Conservation (phyloP, 805 yeast species). For the Starmerella bombicola region DNA sequence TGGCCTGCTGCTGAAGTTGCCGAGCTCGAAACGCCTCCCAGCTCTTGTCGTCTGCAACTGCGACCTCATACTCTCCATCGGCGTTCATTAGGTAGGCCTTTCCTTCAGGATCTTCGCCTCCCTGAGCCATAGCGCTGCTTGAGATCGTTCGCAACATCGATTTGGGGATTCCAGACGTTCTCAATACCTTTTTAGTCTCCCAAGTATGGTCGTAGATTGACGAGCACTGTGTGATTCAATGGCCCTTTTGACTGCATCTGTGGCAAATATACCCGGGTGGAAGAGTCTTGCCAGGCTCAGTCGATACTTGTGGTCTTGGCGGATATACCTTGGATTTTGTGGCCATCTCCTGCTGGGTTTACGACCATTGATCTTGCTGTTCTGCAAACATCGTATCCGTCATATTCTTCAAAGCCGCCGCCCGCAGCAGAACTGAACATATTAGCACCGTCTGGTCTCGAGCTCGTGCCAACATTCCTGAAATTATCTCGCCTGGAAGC, state of each 20-base stretch:
- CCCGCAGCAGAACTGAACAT: conserved; percentile 1
- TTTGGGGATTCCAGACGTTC: conserved; percentile 96
- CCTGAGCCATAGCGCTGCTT: conserved; percentile 34
- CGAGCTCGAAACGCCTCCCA: conserved; percentile 81
- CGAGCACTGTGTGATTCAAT: conserved; percentile 94
- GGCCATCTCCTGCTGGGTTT: conserved; percentile 84
- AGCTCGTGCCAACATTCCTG: conserved; percentile 10
- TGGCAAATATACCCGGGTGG: conserved; percentile 96
- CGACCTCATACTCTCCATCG: conserved; percentile 89
- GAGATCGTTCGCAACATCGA: conserved; percentile 69
- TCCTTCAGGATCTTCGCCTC: conserved; percentile 42
- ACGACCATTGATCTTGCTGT: conserved; percentile 90
- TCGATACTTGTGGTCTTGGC: conserved; percentile 17
- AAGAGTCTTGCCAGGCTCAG: conserved; percentile 49
- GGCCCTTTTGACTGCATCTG: conserved; percentile 90
- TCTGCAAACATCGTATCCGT: conserved; percentile 84
- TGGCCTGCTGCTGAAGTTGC: conserved; percentile 34
- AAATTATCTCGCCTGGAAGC: conserved; percentile 29
- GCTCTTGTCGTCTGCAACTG: conserved; percentile 84
- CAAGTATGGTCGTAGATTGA: conserved; percentile 83
- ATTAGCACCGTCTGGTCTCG: conserved; percentile 2
- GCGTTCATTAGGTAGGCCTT: conserved; percentile 71
- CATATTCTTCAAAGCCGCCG: conserved; percentile 37
- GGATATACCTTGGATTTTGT: conserved; percentile 61
- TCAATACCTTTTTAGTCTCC: conserved; percentile 80